Conservation (phyloP, 208 protist species). For the Angomonas deanei region DNA sequence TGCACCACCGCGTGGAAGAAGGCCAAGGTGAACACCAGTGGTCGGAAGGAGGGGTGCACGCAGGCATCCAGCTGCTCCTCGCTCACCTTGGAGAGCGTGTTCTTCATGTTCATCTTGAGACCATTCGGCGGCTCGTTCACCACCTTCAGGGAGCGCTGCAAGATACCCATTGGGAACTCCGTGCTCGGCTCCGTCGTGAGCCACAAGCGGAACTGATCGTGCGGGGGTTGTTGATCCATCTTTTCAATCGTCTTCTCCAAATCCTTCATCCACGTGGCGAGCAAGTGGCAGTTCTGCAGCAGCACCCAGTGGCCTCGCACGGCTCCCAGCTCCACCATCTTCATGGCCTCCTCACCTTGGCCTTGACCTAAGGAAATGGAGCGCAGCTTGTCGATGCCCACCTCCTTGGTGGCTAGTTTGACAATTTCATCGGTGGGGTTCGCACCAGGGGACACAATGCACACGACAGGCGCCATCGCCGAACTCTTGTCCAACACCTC, state of each 20-base stretch:
- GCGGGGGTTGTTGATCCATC: conserved; percentile 89
- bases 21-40: conserved; percentile 97
- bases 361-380: conserved; percentile 97
- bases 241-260: conserved; percentile 98
- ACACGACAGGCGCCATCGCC: conserved; percentile 94
- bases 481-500: conserved; percentile 93
- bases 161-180: conserved; percentile 97
- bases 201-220: conserved; percentile 98
- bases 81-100: conserved; percentile 94
- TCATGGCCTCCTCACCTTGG: conserved; percentile 95
- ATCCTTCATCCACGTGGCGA: conserved; percentile 97
- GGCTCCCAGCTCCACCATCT: conserved; percentile 93
- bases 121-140: conserved; percentile 99
- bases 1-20: conserved; percentile 99
- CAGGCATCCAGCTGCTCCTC: conserved; percentile 94
- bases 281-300: conserved; percentile 99
- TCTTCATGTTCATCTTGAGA: conserved; percentile 98
- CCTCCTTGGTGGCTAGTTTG: conserved; percentile 95
- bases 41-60: conserved; percentile 94
- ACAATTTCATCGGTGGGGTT: conserved; percentile 98
- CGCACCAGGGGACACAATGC: conserved; percentile 97
- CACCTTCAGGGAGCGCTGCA: conserved; percentile 96
- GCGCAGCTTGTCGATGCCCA: conserved; percentile 92
- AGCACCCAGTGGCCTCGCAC: conserved; percentile 98
- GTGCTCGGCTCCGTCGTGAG: conserved; percentile 98